A percentile compares a stretch with the other conserved stretches of the same genome.
phyloP scores from a whole-genome alignment of 2,329 filamentous ascomycete species.

The Xenoacremonium recifei region DNA sequence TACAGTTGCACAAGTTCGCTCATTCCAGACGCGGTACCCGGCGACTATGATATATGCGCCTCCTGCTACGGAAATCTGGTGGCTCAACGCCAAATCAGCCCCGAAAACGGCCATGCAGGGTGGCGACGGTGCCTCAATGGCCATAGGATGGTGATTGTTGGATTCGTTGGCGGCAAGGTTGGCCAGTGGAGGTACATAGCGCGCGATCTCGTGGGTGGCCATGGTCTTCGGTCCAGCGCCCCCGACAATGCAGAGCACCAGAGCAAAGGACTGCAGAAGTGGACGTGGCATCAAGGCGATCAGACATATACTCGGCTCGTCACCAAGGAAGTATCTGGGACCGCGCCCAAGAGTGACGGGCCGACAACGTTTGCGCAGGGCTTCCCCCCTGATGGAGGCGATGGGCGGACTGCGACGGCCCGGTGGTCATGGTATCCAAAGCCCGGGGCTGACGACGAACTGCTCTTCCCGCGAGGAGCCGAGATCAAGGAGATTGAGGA shows the following conservation, averaged over 20 bases:
- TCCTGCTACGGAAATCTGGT: constrained; percentile 73
- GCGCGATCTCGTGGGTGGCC: constrained; percentile 75
- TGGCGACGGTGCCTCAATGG: constrained; percentile 81
- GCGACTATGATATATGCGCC: constrained; percentile 86
- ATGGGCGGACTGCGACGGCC: constrained; percentile 62
- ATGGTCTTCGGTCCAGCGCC: constrained; percentile 61
- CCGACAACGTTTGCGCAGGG: constrained; percentile 23
- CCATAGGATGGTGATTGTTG: constrained; percentile 81
- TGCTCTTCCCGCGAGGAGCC: constrained; percentile 79
- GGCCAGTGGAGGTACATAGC: constrained; percentile 68
- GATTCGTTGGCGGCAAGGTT: constrained; percentile 67
- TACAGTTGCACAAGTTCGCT: constrained; percentile 62
- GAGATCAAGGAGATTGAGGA: constrained; percentile 82
- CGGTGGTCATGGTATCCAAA: constrained; percentile 78
- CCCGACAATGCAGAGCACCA: constrained; percentile 35
- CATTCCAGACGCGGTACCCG: constrained; percentile 47
- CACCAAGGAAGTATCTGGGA: constrained; percentile 48
- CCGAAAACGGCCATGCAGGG: constrained; percentile 73
- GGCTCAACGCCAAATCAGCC: constrained; percentile 61
- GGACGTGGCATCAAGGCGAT: constrained; percentile 49
- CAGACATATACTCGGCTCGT: constrained; percentile 46
- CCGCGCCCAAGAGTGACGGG: constrained; percentile 34
- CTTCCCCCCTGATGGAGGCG: constrained; percentile 75
- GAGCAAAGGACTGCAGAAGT: constrained; percentile 42
- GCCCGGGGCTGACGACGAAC: constrained; percentile 65